Evolutionary conservation across 2,329 filamentous ascomycete genomes (phyloP), one percentile per base, ranked within the genome.

Genomic region (Fusarium acutatum): DNA sequence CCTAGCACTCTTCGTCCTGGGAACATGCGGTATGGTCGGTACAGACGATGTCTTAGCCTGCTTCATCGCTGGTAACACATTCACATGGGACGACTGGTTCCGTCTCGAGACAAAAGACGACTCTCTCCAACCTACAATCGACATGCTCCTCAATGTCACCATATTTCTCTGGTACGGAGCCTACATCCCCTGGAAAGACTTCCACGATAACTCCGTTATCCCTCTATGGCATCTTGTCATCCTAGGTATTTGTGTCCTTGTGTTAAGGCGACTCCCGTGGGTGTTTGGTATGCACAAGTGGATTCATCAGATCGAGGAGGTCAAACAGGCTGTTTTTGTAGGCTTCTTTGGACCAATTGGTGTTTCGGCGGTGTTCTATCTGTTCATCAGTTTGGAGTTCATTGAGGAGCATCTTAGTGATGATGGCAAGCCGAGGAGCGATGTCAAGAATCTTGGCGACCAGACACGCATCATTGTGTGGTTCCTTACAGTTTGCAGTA

Each of bases 51-150:
- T 97, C 2, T 86, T 98, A 12, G 95, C 95, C 4, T 97, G 94
- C 83, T 98, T 98, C 79, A 92, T 97, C 75, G 95, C 95, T 5
- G 95, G 95, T 4, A 97, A 97, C 78, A 90, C 89, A 2, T 97
- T 98, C 75, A 97, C 94, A 0, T 96, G 94, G 91, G 95, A 97
- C 80, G 94, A 97, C 82, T 97, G 94, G 94, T 98, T 97, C 82
- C 92, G 95, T 1, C 85, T 96, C 3, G 93, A 97, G 81, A 98
- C 95, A 0, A 85, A 92, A 76, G 95, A 97, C 75, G 96, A 98
- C 78, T 95, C 93, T 5, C 88, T 98, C n/a, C 95, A 98, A 80
- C 95, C 95, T 0, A 97, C 95, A 0, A 93, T 98, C 50, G 95
- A 98, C 80, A 97, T 97, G 94, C 87, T 98, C 5, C 91, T 98